Evolutionary conservation across 2,329 filamentous ascomycete genomes (phyloP).

Genomic region (Mycocentrospora acerina): DNA sequence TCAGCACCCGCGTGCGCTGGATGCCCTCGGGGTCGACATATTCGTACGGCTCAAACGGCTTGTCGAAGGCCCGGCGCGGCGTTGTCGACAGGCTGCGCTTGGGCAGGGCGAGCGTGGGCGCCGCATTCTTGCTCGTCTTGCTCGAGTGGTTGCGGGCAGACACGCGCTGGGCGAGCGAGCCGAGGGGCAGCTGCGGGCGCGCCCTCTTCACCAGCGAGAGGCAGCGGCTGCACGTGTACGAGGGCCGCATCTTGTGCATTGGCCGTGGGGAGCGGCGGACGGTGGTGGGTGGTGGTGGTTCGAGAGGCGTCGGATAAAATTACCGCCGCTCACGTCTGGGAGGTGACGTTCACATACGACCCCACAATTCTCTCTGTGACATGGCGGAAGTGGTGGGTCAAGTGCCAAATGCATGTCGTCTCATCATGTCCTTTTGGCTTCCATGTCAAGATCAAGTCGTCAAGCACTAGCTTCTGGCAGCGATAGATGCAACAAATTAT

Average conservation of each 20-base stretch:
- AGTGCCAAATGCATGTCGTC: too few species aligned
- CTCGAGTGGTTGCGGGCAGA: constrained; percentile 15
- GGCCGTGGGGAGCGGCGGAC: too few species aligned
- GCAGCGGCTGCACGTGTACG: constrained; percentile 46
- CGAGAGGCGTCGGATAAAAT: too few species aligned
- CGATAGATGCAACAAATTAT: too few species aligned
- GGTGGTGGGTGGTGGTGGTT: too few species aligned
- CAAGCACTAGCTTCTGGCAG: too few species aligned
- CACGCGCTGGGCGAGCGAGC: constrained; percentile 25
- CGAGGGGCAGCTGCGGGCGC: constrained; percentile 31
- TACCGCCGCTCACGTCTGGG: too few species aligned
- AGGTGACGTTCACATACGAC: too few species aligned
- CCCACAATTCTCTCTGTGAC: too few species aligned
- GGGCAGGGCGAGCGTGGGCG: constrained; percentile 25
- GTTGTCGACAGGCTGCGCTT: constrained; percentile 35
- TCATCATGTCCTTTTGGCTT: too few species aligned
- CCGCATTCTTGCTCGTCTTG: constrained; percentile 5
- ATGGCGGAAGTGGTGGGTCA: too few species aligned
- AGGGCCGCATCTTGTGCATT: constrained; percentile 37
- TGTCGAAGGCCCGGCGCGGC: constrained; percentile 26
- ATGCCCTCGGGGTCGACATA: constrained; percentile 39
- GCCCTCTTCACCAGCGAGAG: constrained; percentile 36
- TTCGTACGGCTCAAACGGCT: constrained; percentile 37
- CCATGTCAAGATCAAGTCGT: too few species aligned
- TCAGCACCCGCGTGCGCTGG: constrained; percentile 52